phyloP scores from a whole-genome alignment of 139 green algal genomes.

The Tetratostichococcus sp. region DNA sequence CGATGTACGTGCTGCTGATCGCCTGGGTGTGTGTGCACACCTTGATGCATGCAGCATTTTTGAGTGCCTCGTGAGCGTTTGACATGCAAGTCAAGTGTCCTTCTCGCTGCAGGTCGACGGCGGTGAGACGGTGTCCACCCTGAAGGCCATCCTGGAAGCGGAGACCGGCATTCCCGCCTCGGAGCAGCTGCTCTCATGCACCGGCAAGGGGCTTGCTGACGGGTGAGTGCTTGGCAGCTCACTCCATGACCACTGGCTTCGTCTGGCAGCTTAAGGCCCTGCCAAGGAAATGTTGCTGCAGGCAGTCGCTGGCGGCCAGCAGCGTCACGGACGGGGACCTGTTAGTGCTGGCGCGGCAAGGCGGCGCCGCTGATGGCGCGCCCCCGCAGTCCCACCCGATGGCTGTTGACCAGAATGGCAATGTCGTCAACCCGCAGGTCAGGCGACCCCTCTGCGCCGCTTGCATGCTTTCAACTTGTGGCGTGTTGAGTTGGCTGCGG shows the following conservation, averaged over 20 bases:
- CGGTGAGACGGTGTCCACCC: slow-evolving; percentile 39
- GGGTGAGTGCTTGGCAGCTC: slow-evolving; percentile 6
- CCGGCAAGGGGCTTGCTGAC: slow-evolving; percentile 33
- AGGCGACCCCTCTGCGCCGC: no score
- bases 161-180: slow-evolving; percentile 52
- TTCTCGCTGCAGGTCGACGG: slow-evolving; percentile 48
- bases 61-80: not conserved
- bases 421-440: slow-evolving; percentile 1
- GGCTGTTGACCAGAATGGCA: slow-evolving; percentile 2
- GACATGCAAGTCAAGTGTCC: not conserved
- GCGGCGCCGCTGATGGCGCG: not conserved
- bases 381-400: not conserved
- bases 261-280: no score
- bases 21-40: no score
- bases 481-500: no score
- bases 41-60: no score
- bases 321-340: slow-evolving; percentile 59
- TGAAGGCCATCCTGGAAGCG: slow-evolving; percentile 79
- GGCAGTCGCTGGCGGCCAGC: slow-evolving; percentile 31
- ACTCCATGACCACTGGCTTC: not conserved
- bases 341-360: slow-evolving; percentile 41
- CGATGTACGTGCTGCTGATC: no score
- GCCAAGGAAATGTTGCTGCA: slow-evolving; percentile 9
- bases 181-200: slow-evolving; percentile 58
- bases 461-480: no score